Evolutionary conservation across 1,284 basidiomycete genomes (phyloP).

Genomic region (Sanghuangporus weigelae): DNA sequence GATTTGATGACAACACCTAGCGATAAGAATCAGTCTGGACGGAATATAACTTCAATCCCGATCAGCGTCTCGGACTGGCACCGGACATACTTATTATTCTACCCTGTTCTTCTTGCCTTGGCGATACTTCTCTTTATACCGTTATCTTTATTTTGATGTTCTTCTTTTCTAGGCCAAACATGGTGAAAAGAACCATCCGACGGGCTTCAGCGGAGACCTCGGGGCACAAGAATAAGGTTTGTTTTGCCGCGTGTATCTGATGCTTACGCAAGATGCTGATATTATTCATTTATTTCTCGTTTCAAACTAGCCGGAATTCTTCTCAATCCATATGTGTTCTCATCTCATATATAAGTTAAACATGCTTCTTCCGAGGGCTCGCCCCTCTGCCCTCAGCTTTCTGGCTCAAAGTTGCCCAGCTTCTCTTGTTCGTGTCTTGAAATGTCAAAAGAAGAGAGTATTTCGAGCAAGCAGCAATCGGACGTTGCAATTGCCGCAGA

Average conservation of each 20-base stretch:
- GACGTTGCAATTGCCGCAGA: conserved; percentile 7
- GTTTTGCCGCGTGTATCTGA: background rate
- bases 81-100: background rate
- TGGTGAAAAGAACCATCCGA: background rate
- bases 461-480: background rate
- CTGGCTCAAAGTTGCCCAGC: background rate
- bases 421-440: background rate
- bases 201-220: background rate
- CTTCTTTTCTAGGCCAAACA: background rate
- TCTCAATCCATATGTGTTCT: background rate
- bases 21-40: no score
- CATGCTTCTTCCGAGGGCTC: background rate
- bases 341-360: background rate
- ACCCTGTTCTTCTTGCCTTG: background rate
- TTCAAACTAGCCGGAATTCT: background rate
- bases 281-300: background rate
- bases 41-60: no score
- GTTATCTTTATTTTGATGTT: background rate
- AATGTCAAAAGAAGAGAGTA: conserved; percentile 11
- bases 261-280: background rate
- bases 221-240: background rate
- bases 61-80: background rate
- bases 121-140: background rate
- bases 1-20: no score
- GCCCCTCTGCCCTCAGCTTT: background rate